A percentile compares a stretch with the other conserved stretches of the same genome.
Conservation (phyloP, 2,329 filamentous ascomycete genomes). For the Botryotinia globosa region DNA sequence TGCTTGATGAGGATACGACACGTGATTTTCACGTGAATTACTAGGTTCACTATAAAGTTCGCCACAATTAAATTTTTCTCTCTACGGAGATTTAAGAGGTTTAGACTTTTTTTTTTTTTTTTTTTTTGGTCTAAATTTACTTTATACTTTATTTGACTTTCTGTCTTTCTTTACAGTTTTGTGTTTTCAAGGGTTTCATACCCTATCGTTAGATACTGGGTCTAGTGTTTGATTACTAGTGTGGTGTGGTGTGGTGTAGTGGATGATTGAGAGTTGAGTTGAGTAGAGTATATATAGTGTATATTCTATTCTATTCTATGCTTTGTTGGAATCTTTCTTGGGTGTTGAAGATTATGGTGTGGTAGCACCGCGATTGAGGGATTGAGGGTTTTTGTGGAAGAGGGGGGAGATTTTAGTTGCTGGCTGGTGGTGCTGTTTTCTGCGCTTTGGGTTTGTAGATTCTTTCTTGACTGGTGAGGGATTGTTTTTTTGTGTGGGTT, state of each 20-base stretch:
- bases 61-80: too few species aligned
- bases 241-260: neutral
- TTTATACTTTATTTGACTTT: neutral
- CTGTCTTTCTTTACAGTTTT: neutral
- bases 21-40: too few species aligned
- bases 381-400: neutral
- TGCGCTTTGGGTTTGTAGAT: fast-evolving
- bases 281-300: neutral
- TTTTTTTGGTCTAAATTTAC: too few species aligned
- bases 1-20: too few species aligned
- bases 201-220: too few species aligned
- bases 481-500: neutral
- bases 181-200: neutral
- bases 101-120: too few species aligned
- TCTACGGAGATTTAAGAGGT: too few species aligned
- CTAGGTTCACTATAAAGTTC: too few species aligned
- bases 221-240: neutral
- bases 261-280: neutral
- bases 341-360: fast-evolving
- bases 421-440: neutral
- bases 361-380: neutral
- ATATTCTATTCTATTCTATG: neutral
- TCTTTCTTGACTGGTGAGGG: neutral
- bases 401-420: neutral
- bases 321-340: neutral